phyloP scores from a whole-genome alignment of 2,329 filamentous ascomycete genomes.

The Coleophoma cylindrospora region DNA sequence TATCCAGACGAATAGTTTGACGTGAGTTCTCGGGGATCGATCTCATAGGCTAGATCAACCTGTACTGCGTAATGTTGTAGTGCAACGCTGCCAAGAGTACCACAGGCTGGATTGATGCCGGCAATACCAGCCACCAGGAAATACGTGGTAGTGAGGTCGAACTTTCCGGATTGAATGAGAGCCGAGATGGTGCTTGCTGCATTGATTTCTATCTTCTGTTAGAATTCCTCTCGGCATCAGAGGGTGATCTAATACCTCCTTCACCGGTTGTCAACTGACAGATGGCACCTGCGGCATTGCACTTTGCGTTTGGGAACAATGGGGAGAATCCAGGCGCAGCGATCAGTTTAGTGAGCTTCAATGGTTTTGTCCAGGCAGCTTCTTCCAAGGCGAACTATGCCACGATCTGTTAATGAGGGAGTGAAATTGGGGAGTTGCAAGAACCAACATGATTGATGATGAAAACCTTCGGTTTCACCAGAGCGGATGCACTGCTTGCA shows the following conservation, averaged over 20 bases:
- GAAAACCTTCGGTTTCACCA: not conserved
- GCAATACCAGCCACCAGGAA: slow-evolving; percentile 67
- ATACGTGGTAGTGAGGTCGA: slow-evolving; percentile 62
- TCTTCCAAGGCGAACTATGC: not conserved
- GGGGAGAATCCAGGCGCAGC: not conserved
- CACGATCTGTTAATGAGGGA: too few species aligned
- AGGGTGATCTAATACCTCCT: not conserved
- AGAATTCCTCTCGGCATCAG: not conserved
- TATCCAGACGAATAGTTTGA: slow-evolving; percentile 61
- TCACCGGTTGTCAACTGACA: not conserved
- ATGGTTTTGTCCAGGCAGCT: not conserved
- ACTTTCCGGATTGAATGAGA: slow-evolving; percentile 50
- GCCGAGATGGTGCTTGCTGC: slow-evolving; percentile 60
- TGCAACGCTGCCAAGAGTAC: slow-evolving; percentile 61
- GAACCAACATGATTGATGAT: not conserved
- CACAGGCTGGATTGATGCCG: slow-evolving; percentile 62
- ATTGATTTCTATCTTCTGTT: slow-evolving; percentile 56
- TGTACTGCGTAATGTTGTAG: slow-evolving; percentile 65
- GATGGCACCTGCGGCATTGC: not conserved
- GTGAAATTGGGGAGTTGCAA: too few species aligned
- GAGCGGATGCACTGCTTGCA: not conserved
- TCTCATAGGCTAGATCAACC: slow-evolving; percentile 68
- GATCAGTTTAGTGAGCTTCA: not conserved
- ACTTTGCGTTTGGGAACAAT: not conserved
- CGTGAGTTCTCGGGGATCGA: slow-evolving; percentile 63